Base-by-base conservation (phyloP, 208 protist genomes). In the Novymonas esmeraldas region DNA sequence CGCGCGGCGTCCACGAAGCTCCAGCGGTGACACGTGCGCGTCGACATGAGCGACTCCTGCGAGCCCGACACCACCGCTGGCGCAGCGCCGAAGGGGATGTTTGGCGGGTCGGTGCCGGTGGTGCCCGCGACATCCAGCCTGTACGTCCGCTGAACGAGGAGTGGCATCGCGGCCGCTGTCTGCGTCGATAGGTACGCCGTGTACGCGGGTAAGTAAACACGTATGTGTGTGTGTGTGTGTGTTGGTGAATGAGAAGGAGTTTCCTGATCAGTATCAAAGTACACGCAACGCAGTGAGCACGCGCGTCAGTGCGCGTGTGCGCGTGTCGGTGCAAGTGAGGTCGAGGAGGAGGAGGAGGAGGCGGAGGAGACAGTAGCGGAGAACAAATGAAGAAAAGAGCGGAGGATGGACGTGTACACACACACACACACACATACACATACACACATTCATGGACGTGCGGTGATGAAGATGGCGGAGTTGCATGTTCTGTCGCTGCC, bases 11-110 rank as follows among this genome's bases (percentile, higher is more conserved):
- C 70, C 33, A 48, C 51, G 64, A 61, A 66, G 34, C 56, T 77
- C 69, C 70, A 77, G 39, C 45, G 54, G 41, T 73, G 70, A 46
- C 73, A 69, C 22, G 34, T 38, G 14, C 63, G 55, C n/a, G 65
- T 66, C 6, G 61, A 54, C 6, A 59, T 28, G 39, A 39, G 41
- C 20, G 34, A 24, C 33, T 46, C 38, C 6, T 16, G 16, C 26
- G 39, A 31, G 20, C 56, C 29, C 13, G 54, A 14, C 34, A 29
- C 31, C 20, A 59, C 34, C 14, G 7, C 3, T 18, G 28, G 24
- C 1, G 56, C 41, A 2, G 56, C 39, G 5, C 24, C 28, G 7
- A 36, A 29, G 18, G 56, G 22, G 26, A n/a, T n/a, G n/a, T n/a
- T n/a, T n/a, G 39, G 24, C n/a, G 36, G 36, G 26, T 31, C 56